Evolutionary conservation across 2,329 filamentous ascomycete species (phyloP), one percentile per base, ranked within the genome.

Genomic region (Beauveria sp.): DNA sequence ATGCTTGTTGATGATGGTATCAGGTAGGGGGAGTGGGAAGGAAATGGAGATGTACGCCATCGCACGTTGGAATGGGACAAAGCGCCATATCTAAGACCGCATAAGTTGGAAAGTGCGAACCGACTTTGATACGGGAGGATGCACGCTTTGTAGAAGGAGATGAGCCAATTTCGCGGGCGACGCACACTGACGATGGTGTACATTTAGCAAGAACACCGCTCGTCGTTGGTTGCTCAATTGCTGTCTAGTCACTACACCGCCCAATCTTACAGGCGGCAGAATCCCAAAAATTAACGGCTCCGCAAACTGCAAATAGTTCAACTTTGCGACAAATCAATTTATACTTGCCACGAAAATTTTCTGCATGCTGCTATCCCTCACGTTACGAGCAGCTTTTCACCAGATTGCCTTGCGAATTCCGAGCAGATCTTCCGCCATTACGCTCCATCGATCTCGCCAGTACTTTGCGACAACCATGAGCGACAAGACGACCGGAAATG

Each of bases 251-350:
- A 10, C 52, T 20, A 59, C 63, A 64, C 63, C 63, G 63, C 63
- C 63, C 24, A 38, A 38, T 34, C 20, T 14, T 16, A 58, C 5
- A 12, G 20, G 12, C 22, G 63, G 63, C 63, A 64, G 63, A 64
- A 64, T 63, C 40, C 28, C 46, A 64, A 63, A 61, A 57, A 52
- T 60, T 45, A 20, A 34, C 40, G 16, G 46, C 40, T 46, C 62
- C 43, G 26, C 34, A 24, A 40, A 42, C 43, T 20, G 40, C 34
- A 38, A 34, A 22, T 2, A 51, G 45, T 46, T 60, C 49, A 38
- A 53, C 49, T 45, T 53, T 20, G 57, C 48, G 40, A 53, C 57
- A 60, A 18, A 28, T 8, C 40, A 52, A 45, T 26, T 9, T 5
- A 18, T n/a, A 20, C 16, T 12, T 22, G 22, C 22, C 22, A 14